Evolutionary conservation across 1,284 basidiomycete species (phyloP).

Genomic region (Sanghuangporus weigelae): DNA sequence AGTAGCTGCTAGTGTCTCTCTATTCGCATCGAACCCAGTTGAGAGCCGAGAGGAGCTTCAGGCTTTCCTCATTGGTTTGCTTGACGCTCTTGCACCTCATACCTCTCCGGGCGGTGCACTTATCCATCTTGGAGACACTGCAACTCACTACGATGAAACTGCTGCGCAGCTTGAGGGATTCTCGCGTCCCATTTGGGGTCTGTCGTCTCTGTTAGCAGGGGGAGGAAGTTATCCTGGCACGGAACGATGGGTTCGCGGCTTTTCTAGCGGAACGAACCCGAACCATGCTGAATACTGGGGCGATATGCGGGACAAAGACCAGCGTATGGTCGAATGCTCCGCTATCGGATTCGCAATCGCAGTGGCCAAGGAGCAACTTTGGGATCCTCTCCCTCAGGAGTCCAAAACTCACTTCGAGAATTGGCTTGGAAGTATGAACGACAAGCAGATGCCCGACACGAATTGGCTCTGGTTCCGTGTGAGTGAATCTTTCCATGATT

Average conservation of each 20-base stretch:
- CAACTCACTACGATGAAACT: slow-evolving; percentile 69
- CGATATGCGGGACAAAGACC: slow-evolving; percentile 67
- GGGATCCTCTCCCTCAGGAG: slow-evolving; percentile 51
- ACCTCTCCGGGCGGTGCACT: slow-evolving; percentile 71
- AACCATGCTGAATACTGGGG: slow-evolving; percentile 70
- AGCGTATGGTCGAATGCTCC: slow-evolving; percentile 80
- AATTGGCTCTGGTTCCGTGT: slow-evolving; percentile 83
- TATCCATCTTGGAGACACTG: slow-evolving; percentile 66
- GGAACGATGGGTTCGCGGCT: slow-evolving; percentile 59
- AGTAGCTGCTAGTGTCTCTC: slow-evolving; percentile 26
- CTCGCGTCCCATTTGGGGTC: slow-evolving; percentile 72
- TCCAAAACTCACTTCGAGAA: slow-evolving; percentile 54
- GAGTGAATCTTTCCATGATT: slow-evolving; percentile 18
- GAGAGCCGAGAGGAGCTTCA: slow-evolving; percentile 54
- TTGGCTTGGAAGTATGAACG: slow-evolving; percentile 73
- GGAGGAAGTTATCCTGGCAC: slow-evolving; percentile 52
- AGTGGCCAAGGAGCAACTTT: slow-evolving; percentile 59
- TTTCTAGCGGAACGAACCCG: slow-evolving; percentile 63
- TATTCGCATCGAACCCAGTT: slow-evolving; percentile 54
- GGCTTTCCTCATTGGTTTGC: slow-evolving; percentile 48
- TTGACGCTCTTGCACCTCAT: slow-evolving; percentile 62
- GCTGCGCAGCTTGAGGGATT: slow-evolving; percentile 76
- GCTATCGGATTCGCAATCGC: slow-evolving; percentile 70
- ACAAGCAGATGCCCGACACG: slow-evolving; percentile 69
- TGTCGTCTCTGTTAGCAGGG: slow-evolving; percentile 61